Evolutionary conservation across 179 eudicot genomes (phyloP).

Genomic region (Silene noctiflora): DNA sequence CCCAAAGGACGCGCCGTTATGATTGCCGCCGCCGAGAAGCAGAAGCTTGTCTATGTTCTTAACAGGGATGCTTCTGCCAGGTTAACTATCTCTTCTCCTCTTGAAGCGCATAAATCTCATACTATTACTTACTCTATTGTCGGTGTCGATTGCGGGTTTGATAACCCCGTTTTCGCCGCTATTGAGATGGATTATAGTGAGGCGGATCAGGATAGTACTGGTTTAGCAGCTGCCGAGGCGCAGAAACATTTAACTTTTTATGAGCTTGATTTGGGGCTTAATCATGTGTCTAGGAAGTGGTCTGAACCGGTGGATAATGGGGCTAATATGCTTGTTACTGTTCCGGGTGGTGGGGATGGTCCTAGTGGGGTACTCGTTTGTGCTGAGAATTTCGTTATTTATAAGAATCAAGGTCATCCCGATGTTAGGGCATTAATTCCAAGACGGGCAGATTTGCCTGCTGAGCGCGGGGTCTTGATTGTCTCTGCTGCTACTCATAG

Average conservation of each 20-base stretch:
- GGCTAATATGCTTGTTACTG: conserved; percentile 90
- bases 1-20: conserved; percentile 94
- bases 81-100: conserved; percentile 81
- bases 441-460: conserved; percentile 84
- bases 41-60: conserved; percentile 91
- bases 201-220: conserved; percentile 91
- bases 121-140: conserved; percentile 67
- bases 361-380: conserved; percentile 98
- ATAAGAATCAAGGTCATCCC: conserved; percentile 88
- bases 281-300: conserved; percentile 98
- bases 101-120: conserved; percentile 91
- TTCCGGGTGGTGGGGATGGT: conserved; percentile 97
- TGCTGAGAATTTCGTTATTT: conserved; percentile 93
- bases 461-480: conserved; percentile 83
- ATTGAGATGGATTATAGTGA: conserved; percentile 93
- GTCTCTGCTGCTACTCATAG: conserved; percentile 89
- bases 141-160: conserved; percentile 97
- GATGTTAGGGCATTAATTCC: conserved; percentile 95
- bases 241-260: conserved; percentile 89
- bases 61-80: conserved; percentile 90
- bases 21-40: conserved; percentile 96
- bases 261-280: conserved; percentile 91
- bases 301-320: conserved; percentile 92
- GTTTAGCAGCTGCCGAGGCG: conserved; percentile 76
- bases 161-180: conserved; percentile 88